Base-by-base conservation (phyloP, 2,329 filamentous ascomycete genomes). In the Fusarium tricinctum region DNA sequence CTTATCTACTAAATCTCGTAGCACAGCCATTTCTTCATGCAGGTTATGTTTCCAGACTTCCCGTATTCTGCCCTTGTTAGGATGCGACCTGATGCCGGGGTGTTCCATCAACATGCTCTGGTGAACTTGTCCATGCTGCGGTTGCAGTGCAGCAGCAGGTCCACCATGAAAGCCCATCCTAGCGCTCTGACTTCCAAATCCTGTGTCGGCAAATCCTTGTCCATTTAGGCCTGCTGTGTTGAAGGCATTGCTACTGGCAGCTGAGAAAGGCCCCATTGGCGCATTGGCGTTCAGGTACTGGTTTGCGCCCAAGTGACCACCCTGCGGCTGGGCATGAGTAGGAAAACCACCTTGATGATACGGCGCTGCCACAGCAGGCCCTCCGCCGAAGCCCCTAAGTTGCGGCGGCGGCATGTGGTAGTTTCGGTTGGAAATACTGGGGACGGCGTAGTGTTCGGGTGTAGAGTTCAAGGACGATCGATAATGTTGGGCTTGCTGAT, bases 21-120 rank as follows among this genome's bases (percentile, higher is more conserved):
- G 81, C 49, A 92, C 84, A 10, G 89, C 91, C 91, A 99, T 96
- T 82, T 99, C 96, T 76, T 97, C 92, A 26, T 92, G 88, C 67
- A 98, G 81, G 75, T 98, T 98, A 73, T 93, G 89, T 78, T 91
- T 92, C 96, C 96, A 99, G 39, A 99, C 96, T 75, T 99, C 95
- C 69, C 94, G 88, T 90, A 98, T 98, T 78, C 94, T 87, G 66
- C 90, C 88, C 75, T 93, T 93, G 38, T 93, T 93, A 19, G 86
- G 86, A 63, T 88, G 85, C 43, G 76, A 50, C 61, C 78, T 77
- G 72, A 79, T 76, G 33, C 74, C 81, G 61, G 77, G 78, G 67
- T 81, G 82, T 69, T 81, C 84, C 78, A 78, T 78, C 54, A 82
- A 74, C 9, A 76, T 74, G 39, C 76, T 77, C 64, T 81, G 79